Evolutionary conservation across 2,329 filamentous ascomycete species (phyloP), one percentile per base, ranked within the genome.

Genomic region (Fusarium sororula): DNA sequence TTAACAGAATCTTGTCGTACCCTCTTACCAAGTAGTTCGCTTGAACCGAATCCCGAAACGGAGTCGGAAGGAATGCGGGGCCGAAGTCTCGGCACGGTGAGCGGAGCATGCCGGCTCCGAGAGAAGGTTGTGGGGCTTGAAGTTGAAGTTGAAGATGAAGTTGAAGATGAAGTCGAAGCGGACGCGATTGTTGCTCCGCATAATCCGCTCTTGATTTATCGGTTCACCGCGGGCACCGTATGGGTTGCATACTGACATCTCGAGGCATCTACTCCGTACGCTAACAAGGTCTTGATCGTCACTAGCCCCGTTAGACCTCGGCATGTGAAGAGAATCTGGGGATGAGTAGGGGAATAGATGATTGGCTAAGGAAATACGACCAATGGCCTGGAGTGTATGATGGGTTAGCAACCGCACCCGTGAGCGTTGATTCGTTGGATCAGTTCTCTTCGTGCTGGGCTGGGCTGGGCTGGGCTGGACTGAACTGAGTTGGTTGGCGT

Each of bases 241-340:
- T 54, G 42, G 56, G 41, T 57, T 47, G 39, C 47, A 47, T n/a
- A 38, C 39, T 58, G 39, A 24, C 39, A 44, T 59, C 32, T 61
- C 37, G 30, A 56, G 48, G 37, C 26, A 32, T 45, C 41, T 35
- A 45, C 42, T 45, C 42, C 42, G 24, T 13, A 20, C 24, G 58
- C 39, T 15, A 37, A 30, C 17, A 17, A 8, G 32, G 35, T 38
- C 51, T 48, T 62, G 68, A 72, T 59, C 53, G 48, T 41, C 68
- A 47, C 26, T 38, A 45, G 26, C 18, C 17, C 26, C 55, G 11
- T 47, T 24, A 32, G 18, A 56, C 51, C 47, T 59, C 63, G 63
- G 69, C 63, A 72, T 42, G 63, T 72, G 57, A 63, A 72, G 57
- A 41, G 59, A 55, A 68, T 68, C 68, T 12, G 57, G 57, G 63